Conservation (phyloP, 2,329 filamentous ascomycete genomes). For the Fusarium aywerte region DNA sequence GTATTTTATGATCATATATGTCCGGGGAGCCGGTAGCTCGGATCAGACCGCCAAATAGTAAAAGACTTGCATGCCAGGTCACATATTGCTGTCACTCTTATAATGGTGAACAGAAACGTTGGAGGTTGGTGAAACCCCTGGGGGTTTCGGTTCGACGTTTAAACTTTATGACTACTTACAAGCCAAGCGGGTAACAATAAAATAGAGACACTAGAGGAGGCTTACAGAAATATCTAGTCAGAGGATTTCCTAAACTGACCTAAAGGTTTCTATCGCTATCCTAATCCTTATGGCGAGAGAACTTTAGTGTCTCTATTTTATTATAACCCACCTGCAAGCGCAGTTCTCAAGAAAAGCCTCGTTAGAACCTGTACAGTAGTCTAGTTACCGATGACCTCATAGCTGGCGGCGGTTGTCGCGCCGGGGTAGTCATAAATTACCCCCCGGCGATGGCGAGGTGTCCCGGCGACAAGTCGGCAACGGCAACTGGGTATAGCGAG, state of each 20-base stretch:
- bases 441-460: conserved; percentile 26
- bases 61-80: not conserved
- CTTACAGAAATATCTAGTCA: too few relatives aligned
- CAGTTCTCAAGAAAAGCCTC: conserved; percentile 1
- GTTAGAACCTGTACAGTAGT: not conserved
- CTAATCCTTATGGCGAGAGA: too few relatives aligned
- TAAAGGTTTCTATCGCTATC: too few relatives aligned
- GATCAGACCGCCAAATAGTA: conserved; percentile 1
- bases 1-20: not conserved
- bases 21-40: not conserved
- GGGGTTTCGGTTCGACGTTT: not conserved
- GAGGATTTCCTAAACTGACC: too few relatives aligned
- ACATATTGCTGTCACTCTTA: not conserved
- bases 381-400: conserved; percentile 43
- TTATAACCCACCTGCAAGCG: too few relatives aligned
- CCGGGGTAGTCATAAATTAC: conserved; percentile 12
- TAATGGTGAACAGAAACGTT: not conserved
- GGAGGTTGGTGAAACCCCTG: not conserved
- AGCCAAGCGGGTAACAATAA: too few relatives aligned
- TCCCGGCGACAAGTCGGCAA: conserved; percentile 43
- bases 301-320: too few relatives aligned
- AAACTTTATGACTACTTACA: too few relatives aligned
- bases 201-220: too few relatives aligned
- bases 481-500: conserved; percentile 7
- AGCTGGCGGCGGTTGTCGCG: conserved; percentile 35